Evolutionary conservation across 2,329 filamentous ascomycete genomes (phyloP).

Genomic region (Claviceps citrina): DNA sequence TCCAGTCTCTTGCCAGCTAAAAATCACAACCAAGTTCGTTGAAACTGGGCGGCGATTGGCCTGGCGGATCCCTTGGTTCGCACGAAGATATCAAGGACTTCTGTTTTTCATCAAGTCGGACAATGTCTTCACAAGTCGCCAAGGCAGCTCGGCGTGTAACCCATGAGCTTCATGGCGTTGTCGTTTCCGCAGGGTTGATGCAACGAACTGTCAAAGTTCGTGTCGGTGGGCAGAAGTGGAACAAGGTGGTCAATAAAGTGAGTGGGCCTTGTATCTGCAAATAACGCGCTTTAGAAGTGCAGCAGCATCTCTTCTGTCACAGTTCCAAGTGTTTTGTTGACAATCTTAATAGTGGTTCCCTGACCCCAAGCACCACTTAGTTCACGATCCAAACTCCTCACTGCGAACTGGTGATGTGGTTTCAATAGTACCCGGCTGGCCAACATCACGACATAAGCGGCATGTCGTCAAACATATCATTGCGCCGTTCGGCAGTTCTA

Average conservation of each 20-base stretch:
- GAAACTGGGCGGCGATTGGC: not conserved
- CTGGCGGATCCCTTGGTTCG: too few species aligned
- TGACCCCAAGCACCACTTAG: slow-evolving; percentile 48
- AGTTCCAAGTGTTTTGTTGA: not conserved
- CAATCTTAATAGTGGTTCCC: slow-evolving; percentile 38
- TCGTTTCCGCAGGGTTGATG: slow-evolving; percentile 66
- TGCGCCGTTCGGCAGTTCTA: slow-evolving; percentile 47
- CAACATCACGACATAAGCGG: slow-evolving; percentile 49
- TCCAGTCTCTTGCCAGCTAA: too few species aligned
- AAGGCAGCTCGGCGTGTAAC: slow-evolving; percentile 29
- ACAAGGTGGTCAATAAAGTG: slow-evolving; percentile 59
- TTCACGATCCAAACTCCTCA: slow-evolving; percentile 64
- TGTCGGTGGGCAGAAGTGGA: slow-evolving; percentile 56
- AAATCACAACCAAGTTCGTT: too few species aligned
- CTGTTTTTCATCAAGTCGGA: too few species aligned
- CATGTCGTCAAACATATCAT: slow-evolving; percentile 65
- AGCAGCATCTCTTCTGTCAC: not conserved
- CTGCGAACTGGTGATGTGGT: slow-evolving; percentile 62
- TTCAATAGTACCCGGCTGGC: slow-evolving; percentile 50
- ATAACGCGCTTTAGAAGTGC: not conserved
- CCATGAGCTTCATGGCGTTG: slow-evolving; percentile 48
- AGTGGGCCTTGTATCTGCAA: slow-evolving; percentile 1
- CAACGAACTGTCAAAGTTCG: slow-evolving; percentile 65
- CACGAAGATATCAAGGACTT: too few species aligned
- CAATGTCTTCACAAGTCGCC: slow-evolving; percentile 27